Evolutionary conservation across 495 filamentous ascomycete genomes (phyloP).

Genomic region (Xylaria sp.): DNA sequence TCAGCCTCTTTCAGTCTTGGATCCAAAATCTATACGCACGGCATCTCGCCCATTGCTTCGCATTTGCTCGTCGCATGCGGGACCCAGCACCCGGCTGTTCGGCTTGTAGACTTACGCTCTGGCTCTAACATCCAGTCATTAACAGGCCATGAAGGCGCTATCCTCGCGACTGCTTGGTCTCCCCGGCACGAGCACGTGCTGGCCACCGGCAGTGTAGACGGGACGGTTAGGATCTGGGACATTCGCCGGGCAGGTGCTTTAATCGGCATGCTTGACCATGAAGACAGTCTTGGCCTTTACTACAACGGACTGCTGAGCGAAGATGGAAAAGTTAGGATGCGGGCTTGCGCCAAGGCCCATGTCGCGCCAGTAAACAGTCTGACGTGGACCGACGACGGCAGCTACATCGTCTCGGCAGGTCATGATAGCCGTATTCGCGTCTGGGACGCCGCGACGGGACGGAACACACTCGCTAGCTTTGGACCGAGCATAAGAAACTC

Average conservation of each 20-base stretch:
- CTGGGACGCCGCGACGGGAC: constrained; percentile 80
- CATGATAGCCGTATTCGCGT: constrained; percentile 83
- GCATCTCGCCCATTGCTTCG: constrained; percentile 71
- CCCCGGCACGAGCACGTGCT: constrained; percentile 79
- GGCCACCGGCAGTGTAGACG: constrained; percentile 78
- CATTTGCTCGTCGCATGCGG: constrained; percentile 83
- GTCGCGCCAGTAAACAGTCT: constrained; percentile 80
- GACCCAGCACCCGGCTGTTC: constrained; percentile 79
- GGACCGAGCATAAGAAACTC: constrained; percentile 78
- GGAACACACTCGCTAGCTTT: constrained; percentile 84
- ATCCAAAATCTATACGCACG: constrained; percentile 76
- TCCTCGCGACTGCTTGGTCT: constrained; percentile 80
- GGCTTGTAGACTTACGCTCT: constrained; percentile 82
- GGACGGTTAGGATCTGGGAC: constrained; percentile 83
- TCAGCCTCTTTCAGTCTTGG: constrained; percentile 74
- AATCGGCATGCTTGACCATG: constrained; percentile 79
- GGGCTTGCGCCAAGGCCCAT: constrained; percentile 69
- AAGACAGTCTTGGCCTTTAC: constrained; percentile 71
- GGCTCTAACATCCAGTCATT: constrained; percentile 79
- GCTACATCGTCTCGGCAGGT: constrained; percentile 75
- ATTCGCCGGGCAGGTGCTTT: constrained; percentile 74
- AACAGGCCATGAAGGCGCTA: constrained; percentile 70
- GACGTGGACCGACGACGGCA: constrained; percentile 80
- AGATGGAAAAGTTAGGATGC: constrained; percentile 43
- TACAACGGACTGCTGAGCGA: constrained; percentile 40